Evolutionary conservation across 2,329 filamentous ascomycete genomes (phyloP), one percentile per base, ranked within the genome.

Genomic region (Camillea tinctor): DNA sequence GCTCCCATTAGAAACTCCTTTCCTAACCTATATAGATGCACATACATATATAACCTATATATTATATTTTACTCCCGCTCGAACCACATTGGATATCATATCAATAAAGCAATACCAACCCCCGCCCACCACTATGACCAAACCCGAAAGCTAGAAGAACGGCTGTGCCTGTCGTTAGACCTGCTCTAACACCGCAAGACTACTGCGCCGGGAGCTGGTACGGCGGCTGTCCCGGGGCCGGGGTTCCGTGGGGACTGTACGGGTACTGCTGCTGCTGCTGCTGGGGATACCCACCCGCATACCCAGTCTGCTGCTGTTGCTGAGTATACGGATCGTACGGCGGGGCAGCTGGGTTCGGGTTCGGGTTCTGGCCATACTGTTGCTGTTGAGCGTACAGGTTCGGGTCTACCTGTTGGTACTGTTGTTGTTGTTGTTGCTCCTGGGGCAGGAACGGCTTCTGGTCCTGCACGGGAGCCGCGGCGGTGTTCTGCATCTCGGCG

Each of bases 251-350:
- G n/a, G 60, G 64, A 26, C 52, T 61, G 50, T 66, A 64, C 13
- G 53, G 50, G 20, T 57, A 58, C 19, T 60, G 57, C 13, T 61
- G 54, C 9, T 55, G 52, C 30, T 66, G 65, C 24, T 69, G 64
- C 21, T 63, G 61, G 30, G 52, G 58, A 21, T 68, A 63, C 17
- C 21, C 51, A 7, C 58, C 65, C n/a, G 61, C 57, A 7, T 70
- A 70, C 19, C 50, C 66, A 1, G 58, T 55, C 44, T 64, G 63
- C 21, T 70, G 67, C 3, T 54, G 63, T 20, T 70, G 67, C 3
- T 54, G 50, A 8, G 60, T 55, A 48, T 70, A 69, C 1, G 65
- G 58, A 24, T 64, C 64, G 24, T 69, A 64, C 8, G 51, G 52
- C n/a, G 57, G 36, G 54, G 13, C 55, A 50, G 23, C 55, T 30